Evolutionary conservation across 176 grass and related monocot genomes (phyloP).

Genomic region (Urochloa ruziziensis): DNA sequence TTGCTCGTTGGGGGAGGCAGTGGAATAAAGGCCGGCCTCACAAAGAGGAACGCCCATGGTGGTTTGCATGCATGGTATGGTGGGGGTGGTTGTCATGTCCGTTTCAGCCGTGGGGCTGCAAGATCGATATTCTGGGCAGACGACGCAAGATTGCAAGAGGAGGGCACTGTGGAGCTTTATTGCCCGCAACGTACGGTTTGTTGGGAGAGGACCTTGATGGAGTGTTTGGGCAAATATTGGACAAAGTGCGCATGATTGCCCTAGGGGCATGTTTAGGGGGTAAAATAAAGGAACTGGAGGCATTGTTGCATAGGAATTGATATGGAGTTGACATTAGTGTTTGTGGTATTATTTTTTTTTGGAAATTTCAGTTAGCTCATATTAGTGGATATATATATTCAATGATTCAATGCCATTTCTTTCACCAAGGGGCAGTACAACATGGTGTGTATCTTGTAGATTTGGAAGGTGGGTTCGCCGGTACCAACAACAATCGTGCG

Average conservation of each 20-base stretch:
- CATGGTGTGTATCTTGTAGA: not conserved
- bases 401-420: not conserved
- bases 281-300: not conserved
- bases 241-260: not conserved
- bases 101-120: not conserved
- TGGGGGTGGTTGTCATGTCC: constrained; percentile 38
- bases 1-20: not conserved
- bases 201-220: not conserved
- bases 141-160: not conserved
- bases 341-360: not conserved
- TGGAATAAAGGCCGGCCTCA: not conserved
- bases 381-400: not conserved
- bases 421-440: too few species aligned
- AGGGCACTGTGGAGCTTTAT: constrained; percentile 16
- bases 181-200: constrained; percentile 13
- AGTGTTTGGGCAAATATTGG: not conserved
- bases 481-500: not conserved
- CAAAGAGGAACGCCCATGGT: not conserved
- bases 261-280: too few species aligned
- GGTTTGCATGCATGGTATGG: not conserved
- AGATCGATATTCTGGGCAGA: not conserved
- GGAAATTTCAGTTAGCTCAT: not conserved
- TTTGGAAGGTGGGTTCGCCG: not conserved
- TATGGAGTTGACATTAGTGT: not conserved
- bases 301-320: not conserved